A percentile compares a stretch with the other conserved stretches of the same genome.
phyloP scores from a whole-genome alignment of 2,329 filamentous ascomycete species.

The Claviceps sp. region DNA sequence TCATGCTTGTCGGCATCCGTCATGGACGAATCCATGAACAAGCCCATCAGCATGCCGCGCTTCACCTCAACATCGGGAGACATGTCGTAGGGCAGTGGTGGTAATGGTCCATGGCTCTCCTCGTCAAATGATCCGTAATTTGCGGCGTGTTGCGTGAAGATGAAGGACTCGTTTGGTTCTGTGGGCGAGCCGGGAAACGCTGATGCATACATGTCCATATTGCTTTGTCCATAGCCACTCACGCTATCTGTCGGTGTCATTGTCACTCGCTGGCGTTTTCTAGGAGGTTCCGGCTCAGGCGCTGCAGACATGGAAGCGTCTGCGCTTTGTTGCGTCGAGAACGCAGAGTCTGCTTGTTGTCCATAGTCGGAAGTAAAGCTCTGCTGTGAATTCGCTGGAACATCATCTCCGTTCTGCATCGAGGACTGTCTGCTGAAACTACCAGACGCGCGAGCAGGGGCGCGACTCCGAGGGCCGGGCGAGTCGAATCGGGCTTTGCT shows the following conservation, averaged over 20 bases:
- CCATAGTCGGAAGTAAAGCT: slow-evolving; percentile 66
- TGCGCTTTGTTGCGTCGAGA: slow-evolving; percentile 45
- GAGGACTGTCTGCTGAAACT: slow-evolving; percentile 61
- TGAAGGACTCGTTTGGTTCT: slow-evolving; percentile 67
- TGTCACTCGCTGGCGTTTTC: slow-evolving; percentile 57
- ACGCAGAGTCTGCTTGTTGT: slow-evolving; percentile 58
- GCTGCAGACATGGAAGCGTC: slow-evolving; percentile 21
- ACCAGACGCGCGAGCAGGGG: slow-evolving; percentile 52
- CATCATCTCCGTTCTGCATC: slow-evolving; percentile 55
- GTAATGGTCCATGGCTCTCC: slow-evolving; percentile 45
- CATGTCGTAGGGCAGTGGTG: slow-evolving; percentile 48
- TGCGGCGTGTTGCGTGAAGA: slow-evolving; percentile 43
- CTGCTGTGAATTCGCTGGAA: slow-evolving; percentile 69
- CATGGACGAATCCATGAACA: slow-evolving; percentile 64
- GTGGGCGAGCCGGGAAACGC: slow-evolving; percentile 60
- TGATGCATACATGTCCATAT: slow-evolving; percentile 28
- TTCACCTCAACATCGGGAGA: slow-evolving; percentile 62
- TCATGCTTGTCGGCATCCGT: slow-evolving; percentile 63
- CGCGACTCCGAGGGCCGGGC: slow-evolving; percentile 54
- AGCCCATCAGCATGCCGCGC: slow-evolving; percentile 64
- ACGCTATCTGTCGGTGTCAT: slow-evolving; percentile 45
- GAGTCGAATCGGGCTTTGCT: slow-evolving; percentile 93
- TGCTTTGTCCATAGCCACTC: slow-evolving; percentile 32
- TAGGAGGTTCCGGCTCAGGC: slow-evolving; percentile 58
- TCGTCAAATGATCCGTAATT: slow-evolving; percentile 27